phyloP scores from a whole-genome alignment of 768 basidiomycete species.

The Kwoniella mangroviensis region DNA sequence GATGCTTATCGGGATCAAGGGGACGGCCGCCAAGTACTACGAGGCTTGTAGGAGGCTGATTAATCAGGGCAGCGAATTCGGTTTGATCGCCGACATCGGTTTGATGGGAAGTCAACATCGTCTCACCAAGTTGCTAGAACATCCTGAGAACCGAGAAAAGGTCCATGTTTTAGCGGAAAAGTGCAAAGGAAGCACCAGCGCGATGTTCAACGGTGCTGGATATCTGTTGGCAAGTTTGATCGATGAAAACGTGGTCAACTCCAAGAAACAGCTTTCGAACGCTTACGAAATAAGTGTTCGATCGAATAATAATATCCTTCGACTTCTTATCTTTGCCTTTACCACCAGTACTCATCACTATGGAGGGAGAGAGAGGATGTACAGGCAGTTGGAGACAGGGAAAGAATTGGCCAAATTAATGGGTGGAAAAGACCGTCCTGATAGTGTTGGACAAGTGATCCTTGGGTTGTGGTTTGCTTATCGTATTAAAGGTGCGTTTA shows the following conservation, averaged over 20 bases:
- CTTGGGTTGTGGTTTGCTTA: conserved; percentile 45
- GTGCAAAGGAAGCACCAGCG: conserved; percentile 33
- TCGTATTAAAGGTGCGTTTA: conserved; percentile 39
- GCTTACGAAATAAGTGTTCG: conserved; percentile 41
- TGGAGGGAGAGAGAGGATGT: conserved; percentile 33
- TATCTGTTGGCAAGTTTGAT: conserved; percentile 39
- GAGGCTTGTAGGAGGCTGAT: conserved; percentile 26
- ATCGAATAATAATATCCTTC: conserved; percentile 39
- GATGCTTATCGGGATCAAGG: conserved; percentile 33
- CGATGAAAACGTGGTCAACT: conserved; percentile 31
- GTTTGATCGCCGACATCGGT: conserved; percentile 36
- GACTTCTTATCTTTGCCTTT: conserved; percentile 46
- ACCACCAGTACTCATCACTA: conserved; percentile 44
- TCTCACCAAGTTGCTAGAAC: conserved; percentile 5
- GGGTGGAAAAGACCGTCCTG: conserved; percentile 44
- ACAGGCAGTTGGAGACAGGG: conserved; percentile 46
- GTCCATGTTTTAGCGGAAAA: conserved; percentile 25
- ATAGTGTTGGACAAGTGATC: conserved; percentile 43
- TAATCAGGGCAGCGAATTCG: conserved; percentile 35
- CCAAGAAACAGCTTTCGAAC: conserved; percentile 43
- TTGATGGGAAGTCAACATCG: conserved; percentile 22
- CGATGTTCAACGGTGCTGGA: conserved; percentile 32
- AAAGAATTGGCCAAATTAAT: conserved; percentile 35
- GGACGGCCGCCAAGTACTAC: conserved; percentile 33
- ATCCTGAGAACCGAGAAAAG: conserved; percentile 10